phyloP scores from a whole-genome alignment of 805 yeast genomes.

The Helenozyma rhizophorensis region DNA sequence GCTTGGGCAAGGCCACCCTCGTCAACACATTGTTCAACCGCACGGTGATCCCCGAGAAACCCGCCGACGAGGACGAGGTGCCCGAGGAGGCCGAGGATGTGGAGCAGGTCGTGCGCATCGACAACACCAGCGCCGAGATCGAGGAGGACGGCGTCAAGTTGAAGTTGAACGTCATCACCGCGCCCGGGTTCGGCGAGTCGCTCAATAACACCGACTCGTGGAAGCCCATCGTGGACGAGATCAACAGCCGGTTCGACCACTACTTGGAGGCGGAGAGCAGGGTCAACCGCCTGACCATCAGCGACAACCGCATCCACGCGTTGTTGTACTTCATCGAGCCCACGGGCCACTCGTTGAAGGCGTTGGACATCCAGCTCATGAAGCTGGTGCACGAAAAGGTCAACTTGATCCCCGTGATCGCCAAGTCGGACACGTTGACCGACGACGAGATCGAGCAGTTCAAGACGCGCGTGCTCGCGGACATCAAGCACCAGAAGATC shows the following conservation, averaged over 20 bases:
- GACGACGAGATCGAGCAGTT: constrained; percentile 77
- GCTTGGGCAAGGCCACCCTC: constrained; percentile 90
- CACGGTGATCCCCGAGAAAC: constrained; percentile 18
- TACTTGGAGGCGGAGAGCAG: constrained; percentile 88
- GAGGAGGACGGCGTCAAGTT: constrained; percentile 93
- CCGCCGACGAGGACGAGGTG: constrained; percentile 11
- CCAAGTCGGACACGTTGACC: constrained; percentile 90
- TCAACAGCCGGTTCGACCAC: constrained; percentile 79
- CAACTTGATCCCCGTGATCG: constrained; percentile 89
- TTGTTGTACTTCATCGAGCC: constrained; percentile 93
- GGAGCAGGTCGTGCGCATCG: constrained; percentile 19
- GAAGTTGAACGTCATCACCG: constrained; percentile 75
- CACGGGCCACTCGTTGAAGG: constrained; percentile 88
- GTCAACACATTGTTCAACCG: constrained; percentile 78
- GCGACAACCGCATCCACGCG: constrained; percentile 89
- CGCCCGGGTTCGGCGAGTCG: constrained; percentile 93
- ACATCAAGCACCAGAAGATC: constrained; percentile 70
- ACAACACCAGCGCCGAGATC: constrained; percentile 33
- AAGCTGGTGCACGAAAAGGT: constrained; percentile 84
- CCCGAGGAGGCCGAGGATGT: constrained; percentile 18
- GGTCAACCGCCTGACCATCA: constrained; percentile 63
- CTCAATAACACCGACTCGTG: constrained; percentile 72
- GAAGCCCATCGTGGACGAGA: constrained; percentile 89
- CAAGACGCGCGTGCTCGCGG: constrained; percentile 73
- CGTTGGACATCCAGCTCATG: constrained; percentile 87